Evolutionary conservation across 768 basidiomycete species (phyloP).

Genomic region (Crucibulum laeve): DNA sequence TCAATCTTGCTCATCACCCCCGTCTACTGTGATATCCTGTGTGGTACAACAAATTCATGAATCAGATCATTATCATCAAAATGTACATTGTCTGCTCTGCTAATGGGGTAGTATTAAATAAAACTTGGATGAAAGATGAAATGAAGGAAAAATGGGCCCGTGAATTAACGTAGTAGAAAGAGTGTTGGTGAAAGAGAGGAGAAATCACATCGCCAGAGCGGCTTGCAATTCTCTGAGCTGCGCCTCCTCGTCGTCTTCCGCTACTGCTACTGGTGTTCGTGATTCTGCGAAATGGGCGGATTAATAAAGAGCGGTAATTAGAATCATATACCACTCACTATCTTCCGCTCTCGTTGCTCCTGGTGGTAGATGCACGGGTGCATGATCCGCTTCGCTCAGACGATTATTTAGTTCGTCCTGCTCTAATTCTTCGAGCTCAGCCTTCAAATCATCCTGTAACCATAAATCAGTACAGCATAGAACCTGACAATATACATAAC

Average conservation of each 20-base stretch:
- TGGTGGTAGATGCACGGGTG: conserved; percentile 79
- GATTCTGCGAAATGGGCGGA: conserved; percentile 13
- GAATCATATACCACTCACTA: conserved; percentile 34
- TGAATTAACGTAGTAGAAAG: not conserved
- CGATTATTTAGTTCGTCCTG: conserved; percentile 84
- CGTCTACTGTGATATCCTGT: too few species aligned
- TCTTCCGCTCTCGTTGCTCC: conserved; percentile 43
- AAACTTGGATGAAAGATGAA: conserved; percentile 7
- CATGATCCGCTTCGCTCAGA: conserved; percentile 83
- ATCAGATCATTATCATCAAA: conserved; percentile 21
- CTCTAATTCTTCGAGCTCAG: conserved; percentile 83
- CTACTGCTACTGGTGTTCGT: conserved; percentile 38
- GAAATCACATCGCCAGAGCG: conserved; percentile 68
- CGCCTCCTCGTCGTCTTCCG: conserved; percentile 88
- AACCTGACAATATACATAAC: conserved; percentile 13
- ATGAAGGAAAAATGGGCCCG: conserved; percentile 8
- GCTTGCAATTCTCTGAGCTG: conserved; percentile 89
- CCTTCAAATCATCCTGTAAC: conserved; percentile 67
- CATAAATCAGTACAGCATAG: conserved; percentile 6
- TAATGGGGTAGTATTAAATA: conserved; percentile 2
- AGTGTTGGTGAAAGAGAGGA: not conserved
- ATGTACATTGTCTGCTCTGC: conserved; percentile 17
- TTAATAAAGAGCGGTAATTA: not conserved
- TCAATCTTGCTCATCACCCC: too few species aligned
- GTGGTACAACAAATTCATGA: conserved; percentile 3